Base-by-base conservation (phyloP, 1,139 yeast genomes). In the Blastobotrys aristatus region DNA sequence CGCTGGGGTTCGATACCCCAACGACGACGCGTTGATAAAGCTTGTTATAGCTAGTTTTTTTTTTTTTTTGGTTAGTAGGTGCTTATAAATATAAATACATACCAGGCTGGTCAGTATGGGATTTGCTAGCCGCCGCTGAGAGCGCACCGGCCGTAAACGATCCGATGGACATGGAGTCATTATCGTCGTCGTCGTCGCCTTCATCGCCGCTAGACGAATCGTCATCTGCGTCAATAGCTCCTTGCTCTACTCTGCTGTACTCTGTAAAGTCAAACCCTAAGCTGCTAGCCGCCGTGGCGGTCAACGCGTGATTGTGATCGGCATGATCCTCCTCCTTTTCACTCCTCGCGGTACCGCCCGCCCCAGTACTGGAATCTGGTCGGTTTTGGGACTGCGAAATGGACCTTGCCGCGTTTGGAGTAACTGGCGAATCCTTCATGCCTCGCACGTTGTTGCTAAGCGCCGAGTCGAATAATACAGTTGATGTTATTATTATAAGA, bases 1-100 rank as follows among this genome's bases (percentile, higher is more conserved):
- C 18, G 20, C 37, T 14, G 38, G 38, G 11, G 48, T 44, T 29
- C 34, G 36, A 29, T 39, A 44, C 30, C 48, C 48, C 7, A 24
- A 30, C 14, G 47, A 39, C 2, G 21, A 13, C 10, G 27, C 27
- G 5, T 24, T n/a, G n/a, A n/a, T n/a, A n/a, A n/a, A n/a, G n/a
- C n/a, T n/a, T n/a, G n/a, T n/a, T n/a, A n/a, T n/a, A n/a, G n/a
- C n/a, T n/a, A n/a, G n/a, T n/a, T n/a, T n/a, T n/a, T n/a, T n/a
- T n/a, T n/a, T n/a, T n/a, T n/a, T n/a, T n/a, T n/a, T n/a, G n/a
- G n/a, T n/a, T n/a, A n/a, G n/a, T n/a, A n/a, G n/a, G n/a, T n/a
- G n/a, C n/a, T n/a, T n/a, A n/a, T n/a, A n/a, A n/a, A n/a, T n/a
- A n/a, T n/a, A n/a, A 26, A 26, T 26, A 26, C 30, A 26, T 26